Conservation (phyloP, 257 asterid genomes). For the Apocynum venetum region DNA sequence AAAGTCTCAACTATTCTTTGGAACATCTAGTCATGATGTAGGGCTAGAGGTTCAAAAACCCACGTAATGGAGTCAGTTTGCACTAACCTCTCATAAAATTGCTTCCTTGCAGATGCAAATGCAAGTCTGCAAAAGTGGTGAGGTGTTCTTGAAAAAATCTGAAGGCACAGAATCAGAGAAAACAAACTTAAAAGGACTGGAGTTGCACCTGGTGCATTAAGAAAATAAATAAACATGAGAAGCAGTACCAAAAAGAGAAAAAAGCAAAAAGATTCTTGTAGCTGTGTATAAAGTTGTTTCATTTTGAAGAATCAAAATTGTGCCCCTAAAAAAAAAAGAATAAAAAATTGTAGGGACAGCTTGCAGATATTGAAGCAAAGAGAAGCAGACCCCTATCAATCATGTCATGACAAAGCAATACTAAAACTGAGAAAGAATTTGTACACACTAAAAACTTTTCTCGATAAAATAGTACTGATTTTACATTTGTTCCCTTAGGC, state of each 20-base stretch:
- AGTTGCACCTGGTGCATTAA: background rate
- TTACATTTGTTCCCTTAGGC: background rate
- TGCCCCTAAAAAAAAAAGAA: no score
- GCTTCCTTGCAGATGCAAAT: background rate
- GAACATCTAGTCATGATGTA: background rate
- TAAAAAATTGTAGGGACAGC: background rate
- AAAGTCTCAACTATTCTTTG: background rate
- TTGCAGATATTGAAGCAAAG: background rate
- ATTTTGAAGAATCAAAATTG: no score
- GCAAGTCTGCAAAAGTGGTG: background rate
- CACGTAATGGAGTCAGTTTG: background rate
- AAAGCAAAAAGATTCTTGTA: background rate
- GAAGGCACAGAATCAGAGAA: slow-evolving; percentile 1
- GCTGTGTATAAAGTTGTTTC: background rate
- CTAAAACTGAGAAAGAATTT: background rate
- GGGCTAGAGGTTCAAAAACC: background rate
- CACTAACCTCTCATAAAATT: background rate
- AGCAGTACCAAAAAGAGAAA: background rate
- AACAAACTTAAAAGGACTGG: background rate
- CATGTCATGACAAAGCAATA: background rate
- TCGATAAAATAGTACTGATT: no score
- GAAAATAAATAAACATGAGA: background rate
- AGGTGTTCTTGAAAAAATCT: background rate
- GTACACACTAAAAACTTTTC: no score
- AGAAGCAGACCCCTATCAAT: background rate